These are phyloP conservation scores for Nephelium lappaceum DNA, from an alignment of 345 rosid genomes.

Conservation along the genomic window DNA sequence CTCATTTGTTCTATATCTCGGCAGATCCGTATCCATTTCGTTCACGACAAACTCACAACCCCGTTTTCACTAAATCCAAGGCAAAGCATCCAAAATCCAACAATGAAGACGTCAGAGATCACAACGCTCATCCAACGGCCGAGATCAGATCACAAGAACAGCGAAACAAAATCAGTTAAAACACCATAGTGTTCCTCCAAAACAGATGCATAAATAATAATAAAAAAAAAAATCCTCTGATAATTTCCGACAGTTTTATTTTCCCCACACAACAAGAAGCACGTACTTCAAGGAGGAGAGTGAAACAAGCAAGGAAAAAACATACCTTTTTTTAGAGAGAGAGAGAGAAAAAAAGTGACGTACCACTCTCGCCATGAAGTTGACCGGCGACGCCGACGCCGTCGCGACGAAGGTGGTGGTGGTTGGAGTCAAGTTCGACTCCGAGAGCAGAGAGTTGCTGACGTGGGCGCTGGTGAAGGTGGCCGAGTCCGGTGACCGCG, in stretches of 20 bases:
- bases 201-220: background rate
- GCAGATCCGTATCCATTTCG: background rate
- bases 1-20: background rate
- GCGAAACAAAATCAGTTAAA: background rate
- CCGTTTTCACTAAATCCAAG: background rate
- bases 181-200: background rate
- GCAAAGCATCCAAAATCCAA: background rate
- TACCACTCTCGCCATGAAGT: conserved; percentile 34
- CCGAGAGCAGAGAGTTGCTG: conserved; percentile 68
- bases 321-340: background rate
- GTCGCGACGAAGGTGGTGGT: conserved; percentile 42
- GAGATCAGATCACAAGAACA: background rate
- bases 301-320: conserved; percentile 1
- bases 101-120: background rate
- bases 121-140: background rate
- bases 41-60: background rate
- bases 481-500: conserved; percentile 76
- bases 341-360: background rate
- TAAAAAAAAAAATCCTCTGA: background rate
- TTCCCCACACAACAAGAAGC: background rate
- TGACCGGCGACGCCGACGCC: conserved; percentile 29
- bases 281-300: conserved; percentile 8
- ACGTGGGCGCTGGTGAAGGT: conserved; percentile 89
- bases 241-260: background rate
- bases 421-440: conserved; percentile 82